Evolutionary conservation across 345 rosid species (phyloP).

Genomic region (Turnera subulata): DNA sequence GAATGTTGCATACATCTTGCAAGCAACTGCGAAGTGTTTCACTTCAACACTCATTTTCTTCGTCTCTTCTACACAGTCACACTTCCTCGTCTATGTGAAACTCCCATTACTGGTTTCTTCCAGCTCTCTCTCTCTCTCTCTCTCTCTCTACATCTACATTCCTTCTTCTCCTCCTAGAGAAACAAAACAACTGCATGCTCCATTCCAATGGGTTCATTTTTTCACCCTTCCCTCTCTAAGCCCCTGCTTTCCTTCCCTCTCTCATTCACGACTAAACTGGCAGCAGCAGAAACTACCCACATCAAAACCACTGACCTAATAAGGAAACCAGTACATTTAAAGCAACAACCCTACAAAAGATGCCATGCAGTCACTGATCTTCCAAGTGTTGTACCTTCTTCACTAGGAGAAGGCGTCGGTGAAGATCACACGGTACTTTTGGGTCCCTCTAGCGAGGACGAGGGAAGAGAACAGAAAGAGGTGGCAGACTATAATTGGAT

Average conservation of each 20-base stretch:
- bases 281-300: not conserved
- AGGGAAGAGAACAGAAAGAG: conserved; percentile 36
- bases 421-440: conserved; percentile 24
- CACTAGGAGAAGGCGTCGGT: conserved; percentile 14
- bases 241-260: conserved; percentile 8
- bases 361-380: conserved; percentile 35
- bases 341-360: conserved; percentile 4
- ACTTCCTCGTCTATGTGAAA: not conserved
- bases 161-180: not conserved
- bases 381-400: conserved; percentile 3
- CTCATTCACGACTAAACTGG: conserved; percentile 5
- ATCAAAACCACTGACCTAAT: not conserved
- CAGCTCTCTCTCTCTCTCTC: too few species aligned
- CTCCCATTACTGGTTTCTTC: not conserved
- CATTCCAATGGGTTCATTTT: conserved; percentile 29
- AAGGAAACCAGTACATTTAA: not conserved
- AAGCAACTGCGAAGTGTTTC: conserved; percentile 27
- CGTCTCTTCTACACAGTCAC: not conserved
- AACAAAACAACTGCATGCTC: not conserved
- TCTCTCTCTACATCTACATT: too few species aligned
- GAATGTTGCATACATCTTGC: conserved; percentile 12
- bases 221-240: conserved; percentile 16
- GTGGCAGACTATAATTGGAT: conserved; percentile 75
- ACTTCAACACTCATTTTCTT: not conserved
- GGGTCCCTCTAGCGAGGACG: conserved; percentile 32